Conservation (phyloP, 2,329 filamentous ascomycete species). For the Apiospora pterosperma region DNA sequence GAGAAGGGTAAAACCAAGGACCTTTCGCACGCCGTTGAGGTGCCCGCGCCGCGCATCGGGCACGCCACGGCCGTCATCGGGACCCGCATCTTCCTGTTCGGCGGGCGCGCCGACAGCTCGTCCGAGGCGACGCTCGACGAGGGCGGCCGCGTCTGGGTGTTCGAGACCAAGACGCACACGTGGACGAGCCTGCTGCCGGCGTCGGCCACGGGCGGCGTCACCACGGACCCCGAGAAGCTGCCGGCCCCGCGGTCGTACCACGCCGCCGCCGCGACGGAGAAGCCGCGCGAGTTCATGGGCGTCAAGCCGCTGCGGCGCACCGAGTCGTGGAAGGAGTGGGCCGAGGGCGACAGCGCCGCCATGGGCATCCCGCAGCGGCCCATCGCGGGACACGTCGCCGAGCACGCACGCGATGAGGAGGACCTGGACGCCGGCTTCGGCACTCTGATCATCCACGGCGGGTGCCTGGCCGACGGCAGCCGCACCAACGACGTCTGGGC, state of each 20-base stretch:
- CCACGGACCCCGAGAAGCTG: slow-evolving; percentile 22
- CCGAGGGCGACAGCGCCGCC: slow-evolving; percentile 49
- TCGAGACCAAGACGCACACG: slow-evolving; percentile 57
- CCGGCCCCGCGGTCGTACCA: slow-evolving; percentile 73
- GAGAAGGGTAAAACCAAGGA: slow-evolving; percentile 39
- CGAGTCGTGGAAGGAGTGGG: slow-evolving; percentile 53
- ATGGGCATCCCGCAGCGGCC: slow-evolving; percentile 58
- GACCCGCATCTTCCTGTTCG: slow-evolving; percentile 74
- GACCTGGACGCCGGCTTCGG: slow-evolving; percentile 52
- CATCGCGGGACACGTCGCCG: slow-evolving; percentile 54
- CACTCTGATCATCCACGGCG: slow-evolving; percentile 74
- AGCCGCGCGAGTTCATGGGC: slow-evolving; percentile 47
- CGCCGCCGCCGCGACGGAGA: slow-evolving; percentile 52
- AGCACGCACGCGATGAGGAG: slow-evolving; percentile 56
- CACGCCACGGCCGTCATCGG: slow-evolving; percentile 67
- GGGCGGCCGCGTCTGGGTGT: slow-evolving; percentile 71
- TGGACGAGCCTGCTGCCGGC: slow-evolving; percentile 66
- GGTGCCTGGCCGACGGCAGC: slow-evolving; percentile 61
- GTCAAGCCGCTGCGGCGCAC: slow-evolving; percentile 31
- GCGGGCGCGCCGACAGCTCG: slow-evolving; percentile 64
- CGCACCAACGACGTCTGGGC: slow-evolving; percentile 71
- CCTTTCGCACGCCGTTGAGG: slow-evolving; percentile 29
- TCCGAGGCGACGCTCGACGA: slow-evolving; percentile 73
- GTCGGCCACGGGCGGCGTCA: slow-evolving; percentile 28
- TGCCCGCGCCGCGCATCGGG: slow-evolving; percentile 69